Conservation (phyloP, 768 basidiomycete genomes). For the Pleurotus tuoliensis region DNA sequence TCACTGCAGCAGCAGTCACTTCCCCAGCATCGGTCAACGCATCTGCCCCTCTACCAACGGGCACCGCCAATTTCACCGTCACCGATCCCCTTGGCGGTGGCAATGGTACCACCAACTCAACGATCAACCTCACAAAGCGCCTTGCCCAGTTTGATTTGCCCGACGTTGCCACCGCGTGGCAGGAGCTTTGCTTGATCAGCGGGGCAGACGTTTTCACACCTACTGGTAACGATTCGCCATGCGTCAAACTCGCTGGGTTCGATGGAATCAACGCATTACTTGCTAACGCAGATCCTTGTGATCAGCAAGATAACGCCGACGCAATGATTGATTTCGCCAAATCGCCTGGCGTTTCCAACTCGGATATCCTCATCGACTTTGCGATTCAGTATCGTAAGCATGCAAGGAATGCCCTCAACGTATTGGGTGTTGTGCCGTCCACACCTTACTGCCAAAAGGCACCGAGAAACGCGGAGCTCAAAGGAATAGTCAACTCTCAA, state of each 20-base stretch:
- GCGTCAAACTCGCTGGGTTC: conserved; percentile 37
- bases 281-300: conserved; percentile 42
- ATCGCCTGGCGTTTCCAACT: conserved; percentile 35
- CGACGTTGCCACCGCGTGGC: conserved; percentile 37
- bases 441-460: conserved; percentile 40
- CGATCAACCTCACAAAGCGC: conserved; percentile 8
- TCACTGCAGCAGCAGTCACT: conserved; percentile 7
- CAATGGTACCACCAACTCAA: conserved; percentile 5
- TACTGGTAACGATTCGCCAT: conserved; percentile 21
- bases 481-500: conserved; percentile 37
- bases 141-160: conserved; percentile 30
- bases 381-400: conserved; percentile 40
- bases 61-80: not conserved
- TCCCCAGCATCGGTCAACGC: conserved; percentile 1
- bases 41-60: conserved; percentile 4
- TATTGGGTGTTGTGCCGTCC: conserved; percentile 39
- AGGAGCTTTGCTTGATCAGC: conserved; percentile 38
- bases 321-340: conserved; percentile 50
- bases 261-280: conserved; percentile 40
- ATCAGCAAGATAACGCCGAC: conserved; percentile 46
- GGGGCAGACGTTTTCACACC: conserved; percentile 36
- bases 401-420: conserved; percentile 38
- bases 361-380: conserved; percentile 34
- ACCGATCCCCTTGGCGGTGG: conserved; percentile 6
- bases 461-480: conserved; percentile 38